Evolutionary conservation across 1,284 basidiomycete genomes (phyloP).

Genomic region (Irpex rosettiformis): DNA sequence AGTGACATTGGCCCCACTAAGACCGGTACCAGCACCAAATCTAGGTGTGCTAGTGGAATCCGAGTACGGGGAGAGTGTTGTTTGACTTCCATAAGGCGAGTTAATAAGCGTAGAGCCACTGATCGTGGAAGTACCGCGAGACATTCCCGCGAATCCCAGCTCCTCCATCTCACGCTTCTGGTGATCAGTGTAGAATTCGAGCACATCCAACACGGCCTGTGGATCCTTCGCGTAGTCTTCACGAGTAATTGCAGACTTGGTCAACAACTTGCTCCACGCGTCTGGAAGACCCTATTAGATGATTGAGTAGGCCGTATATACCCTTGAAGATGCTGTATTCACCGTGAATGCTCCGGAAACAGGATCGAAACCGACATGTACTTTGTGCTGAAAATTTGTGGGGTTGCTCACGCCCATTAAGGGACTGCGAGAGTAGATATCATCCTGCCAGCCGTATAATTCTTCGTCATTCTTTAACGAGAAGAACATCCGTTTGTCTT

Average conservation of each 20-base stretch:
- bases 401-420: conserved; percentile 92
- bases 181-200: conserved; percentile 98
- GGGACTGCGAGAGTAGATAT: conserved; percentile 90
- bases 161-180: conserved; percentile 91
- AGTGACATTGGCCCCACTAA: conserved; percentile 56
- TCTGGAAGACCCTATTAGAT: conserved; percentile 82
- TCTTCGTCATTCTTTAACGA: conserved; percentile 93
- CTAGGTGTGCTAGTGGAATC: conserved; percentile 52
- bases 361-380: conserved; percentile 97
- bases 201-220: conserved; percentile 94
- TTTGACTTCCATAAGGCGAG: conserved; percentile 7
- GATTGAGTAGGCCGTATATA: not conserved
- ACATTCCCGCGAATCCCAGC: conserved; percentile 33
- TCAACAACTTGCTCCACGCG: conserved; percentile 94
- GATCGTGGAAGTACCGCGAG: conserved; percentile 15
- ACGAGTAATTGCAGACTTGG: conserved; percentile 94
- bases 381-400: conserved; percentile 97
- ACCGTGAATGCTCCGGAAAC: conserved; percentile 92
- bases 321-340: conserved; percentile 25
- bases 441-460: conserved; percentile 95
- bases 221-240: conserved; percentile 98
- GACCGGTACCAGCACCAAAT: conserved; percentile 84
- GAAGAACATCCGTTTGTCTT: conserved; percentile 75
- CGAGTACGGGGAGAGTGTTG: conserved; percentile 30
- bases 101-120: conserved; percentile 1